phyloP scores from a whole-genome alignment of 108 stramenopile species.

The Mediolabrus comicus region DNA sequence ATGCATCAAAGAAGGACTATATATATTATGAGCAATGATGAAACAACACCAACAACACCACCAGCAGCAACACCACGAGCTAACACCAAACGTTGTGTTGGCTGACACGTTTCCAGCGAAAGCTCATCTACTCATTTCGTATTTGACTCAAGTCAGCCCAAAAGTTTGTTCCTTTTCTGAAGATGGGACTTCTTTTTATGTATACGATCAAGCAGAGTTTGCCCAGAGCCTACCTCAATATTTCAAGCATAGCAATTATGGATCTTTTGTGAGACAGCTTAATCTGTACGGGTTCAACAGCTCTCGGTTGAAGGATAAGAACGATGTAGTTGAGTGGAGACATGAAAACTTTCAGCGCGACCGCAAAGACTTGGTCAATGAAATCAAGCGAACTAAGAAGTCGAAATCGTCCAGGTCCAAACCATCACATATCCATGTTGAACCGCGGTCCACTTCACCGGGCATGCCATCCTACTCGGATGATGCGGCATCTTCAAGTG shows the following conservation, averaged over 20 bases:
- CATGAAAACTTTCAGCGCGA: constrained; percentile 16
- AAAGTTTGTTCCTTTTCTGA: constrained; percentile 5
- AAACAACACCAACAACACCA: too few species aligned
- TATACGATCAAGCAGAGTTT: constrained; percentile 10
- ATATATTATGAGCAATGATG: too few species aligned
- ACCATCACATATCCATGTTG: constrained; percentile 4
- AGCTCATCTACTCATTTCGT: constrained; percentile 1
- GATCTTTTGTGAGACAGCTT: constrained; percentile 58
- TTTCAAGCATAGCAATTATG: constrained; percentile 59
- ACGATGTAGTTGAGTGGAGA: constrained; percentile 23
- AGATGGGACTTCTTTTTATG: constrained; percentile 10
- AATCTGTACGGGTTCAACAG: constrained; percentile 54
- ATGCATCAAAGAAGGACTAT: too few species aligned
- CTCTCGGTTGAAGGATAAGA: constrained; percentile 7
- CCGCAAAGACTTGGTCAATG: constrained; percentile 9
- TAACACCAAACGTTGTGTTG: background rate
- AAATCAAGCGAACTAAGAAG: constrained; percentile 23
- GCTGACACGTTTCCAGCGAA: constrained; percentile 4
- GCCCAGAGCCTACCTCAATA: constrained; percentile 4
- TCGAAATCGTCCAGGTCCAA: background rate
- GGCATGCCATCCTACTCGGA: constrained; percentile 12
- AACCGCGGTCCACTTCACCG: constrained; percentile 11
- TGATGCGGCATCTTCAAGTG: constrained; percentile 7
- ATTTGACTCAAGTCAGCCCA: constrained; percentile 6
- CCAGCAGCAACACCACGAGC: background rate